Evolutionary conservation across 2,329 filamentous ascomycete genomes (phyloP).

Genomic region (Fusarium nygamai): DNA sequence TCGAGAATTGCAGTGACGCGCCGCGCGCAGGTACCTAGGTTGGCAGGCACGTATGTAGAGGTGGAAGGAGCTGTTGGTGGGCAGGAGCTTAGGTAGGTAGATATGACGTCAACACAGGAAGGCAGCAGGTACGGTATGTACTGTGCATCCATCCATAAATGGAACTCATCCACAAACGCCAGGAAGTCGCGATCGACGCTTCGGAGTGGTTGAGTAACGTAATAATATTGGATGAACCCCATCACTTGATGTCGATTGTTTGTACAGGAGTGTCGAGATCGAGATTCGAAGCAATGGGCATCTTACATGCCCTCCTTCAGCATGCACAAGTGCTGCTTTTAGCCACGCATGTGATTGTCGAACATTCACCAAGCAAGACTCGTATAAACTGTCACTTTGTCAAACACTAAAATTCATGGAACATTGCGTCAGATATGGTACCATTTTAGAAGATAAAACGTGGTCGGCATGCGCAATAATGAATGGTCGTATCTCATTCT

Average conservation of each 20-base stretch:
- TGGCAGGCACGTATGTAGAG: neutral
- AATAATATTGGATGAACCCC: conserved; percentile 14
- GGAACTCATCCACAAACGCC: conserved; percentile 9
- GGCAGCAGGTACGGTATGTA: neutral
- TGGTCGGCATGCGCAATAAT: conserved; percentile 27
- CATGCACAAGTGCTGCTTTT: neutral
- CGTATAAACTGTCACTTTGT: neutral
- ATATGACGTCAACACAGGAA: conserved; percentile 32
- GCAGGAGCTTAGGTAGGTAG: neutral
- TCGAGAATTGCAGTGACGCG: conserved; percentile 20
- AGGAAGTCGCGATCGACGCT: conserved; percentile 1
- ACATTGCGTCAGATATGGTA: conserved; percentile 23
- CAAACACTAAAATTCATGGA: neutral
- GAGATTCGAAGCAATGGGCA: conserved; percentile 8
- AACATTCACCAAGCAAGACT: neutral
- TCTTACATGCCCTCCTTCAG: neutral
- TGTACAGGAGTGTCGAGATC: conserved; percentile 1
- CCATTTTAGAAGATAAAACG: conserved; percentile 10
- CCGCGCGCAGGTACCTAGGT: neutral
- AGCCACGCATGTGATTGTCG: conserved; percentile 28
- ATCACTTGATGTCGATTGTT: neutral
- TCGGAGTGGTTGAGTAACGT: conserved; percentile 24
- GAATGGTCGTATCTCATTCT: conserved; percentile 40
- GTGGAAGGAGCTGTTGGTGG: neutral
- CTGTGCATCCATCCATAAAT: neutral